A percentile compares a stretch with the other conserved stretches of the same genome.
phyloP scores from a whole-genome alignment of 805 yeast species.

The Candida manassasensis region DNA sequence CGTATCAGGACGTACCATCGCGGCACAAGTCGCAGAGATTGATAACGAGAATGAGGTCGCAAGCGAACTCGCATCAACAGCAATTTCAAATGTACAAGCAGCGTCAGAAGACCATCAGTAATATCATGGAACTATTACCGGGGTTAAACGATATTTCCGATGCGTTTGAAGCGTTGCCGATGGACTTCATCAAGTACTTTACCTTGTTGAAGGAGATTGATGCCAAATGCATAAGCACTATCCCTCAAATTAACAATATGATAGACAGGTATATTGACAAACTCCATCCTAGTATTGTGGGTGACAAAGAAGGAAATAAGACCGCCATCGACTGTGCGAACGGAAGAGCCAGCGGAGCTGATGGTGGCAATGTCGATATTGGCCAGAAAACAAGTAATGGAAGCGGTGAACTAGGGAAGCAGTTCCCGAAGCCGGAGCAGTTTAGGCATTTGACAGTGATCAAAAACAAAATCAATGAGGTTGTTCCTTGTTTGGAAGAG shows the following conservation, averaged over 20 bases:
- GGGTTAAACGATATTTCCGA: conserved; percentile 91
- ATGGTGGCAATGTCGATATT: conserved; percentile 2
- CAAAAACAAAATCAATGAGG: conserved; percentile 50
- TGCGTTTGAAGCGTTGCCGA: conserved; percentile 85
- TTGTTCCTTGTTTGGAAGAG: conserved; percentile 91
- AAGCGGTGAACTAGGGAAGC: background rate
- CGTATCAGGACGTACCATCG: conserved; percentile 20
- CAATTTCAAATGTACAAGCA: conserved; percentile 30
- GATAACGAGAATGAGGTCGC: conserved; percentile 9
- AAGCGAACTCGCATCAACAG: conserved; percentile 10
- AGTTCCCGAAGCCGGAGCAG: conserved; percentile 9
- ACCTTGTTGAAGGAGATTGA: conserved; percentile 89
- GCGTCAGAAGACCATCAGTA: conserved; percentile 28
- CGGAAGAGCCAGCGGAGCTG: conserved; percentile 5
- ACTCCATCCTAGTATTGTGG: conserved; percentile 13
- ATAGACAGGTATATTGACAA: conserved; percentile 43
- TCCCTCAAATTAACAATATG: conserved; percentile 59
- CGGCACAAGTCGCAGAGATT: conserved; percentile 24
- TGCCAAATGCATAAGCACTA: conserved; percentile 78
- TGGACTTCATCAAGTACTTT: conserved; percentile 76
- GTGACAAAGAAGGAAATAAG: too few relatives aligned
- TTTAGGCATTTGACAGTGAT: conserved; percentile 34
- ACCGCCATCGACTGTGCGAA: background rate
- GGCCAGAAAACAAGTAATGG: background rate
- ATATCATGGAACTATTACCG: conserved; percentile 47